Evolutionary conservation across 805 yeast genomes (phyloP), one percentile per base, ranked within the genome.

Genomic region (Candida koratica): DNA sequence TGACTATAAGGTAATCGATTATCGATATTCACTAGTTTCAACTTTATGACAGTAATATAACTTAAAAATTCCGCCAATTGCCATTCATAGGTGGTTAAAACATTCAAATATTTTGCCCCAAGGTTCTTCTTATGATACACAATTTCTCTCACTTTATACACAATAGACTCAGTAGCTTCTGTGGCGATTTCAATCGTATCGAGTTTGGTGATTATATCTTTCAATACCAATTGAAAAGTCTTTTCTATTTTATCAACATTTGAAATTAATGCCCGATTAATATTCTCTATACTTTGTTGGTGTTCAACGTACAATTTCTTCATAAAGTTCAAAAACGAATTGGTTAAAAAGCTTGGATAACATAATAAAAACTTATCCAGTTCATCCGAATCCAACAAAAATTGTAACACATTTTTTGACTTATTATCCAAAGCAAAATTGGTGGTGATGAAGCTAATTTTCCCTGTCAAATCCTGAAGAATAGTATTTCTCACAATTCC

Each of bases 401-500:
- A 54, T 25, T 38, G 45, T 8, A 56, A 32, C 6, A 52, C 32
- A 26, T 49, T 51, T 17, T 34, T 32, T 15, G 43, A 34, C 14
- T 44, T 46, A 9, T 31, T 28, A 34, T 50, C 51, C n/a, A 53
- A 41, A 10, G 37, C 39, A 25, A 42, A 47, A 36, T 56, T 53
- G 11, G 54, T 33, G 18, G 58, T 52, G 14, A 56, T 37, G 26
- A 49, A 53, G 23, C 25, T 33, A 10, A 55, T 26, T 27, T 44
- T 42, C 15, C 45, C 43, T 12, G 43, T 49, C 16, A 52, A 36
- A 17, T 43, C 42, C 16, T 49, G 45, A n/a, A 44, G 19, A 4
- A 41, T 38, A 9, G 44, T 37, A 26, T 45, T 44, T 19, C 49
- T 39, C 4, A 49, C 42, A 4, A 51, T 35, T 15, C 45, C 43